Base-by-base conservation (phyloP, 306 rosid genomes). In the Vicia sativa region DNA sequence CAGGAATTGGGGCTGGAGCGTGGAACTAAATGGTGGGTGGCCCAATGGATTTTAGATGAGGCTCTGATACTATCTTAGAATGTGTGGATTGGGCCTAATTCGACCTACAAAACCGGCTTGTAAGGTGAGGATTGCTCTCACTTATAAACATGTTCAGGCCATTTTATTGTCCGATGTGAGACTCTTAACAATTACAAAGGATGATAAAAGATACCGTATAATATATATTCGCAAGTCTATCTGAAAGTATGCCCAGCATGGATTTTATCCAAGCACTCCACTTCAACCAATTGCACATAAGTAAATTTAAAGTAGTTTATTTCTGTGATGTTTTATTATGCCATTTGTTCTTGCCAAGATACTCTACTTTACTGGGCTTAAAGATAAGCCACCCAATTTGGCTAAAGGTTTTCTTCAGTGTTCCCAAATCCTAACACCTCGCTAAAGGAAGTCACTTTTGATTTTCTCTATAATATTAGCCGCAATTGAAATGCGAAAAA, bases 281-380 rank as follows among this genome's bases (percentile, higher is more conserved):
- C 44, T 72, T 50, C 45, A 53, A 55, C 26, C 50, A 29, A 31
- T 15, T 16, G 19, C 49, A 34, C 59, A 23, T 5, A 55, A 41
- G 26, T 64, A 65, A 16, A 29, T 43, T 64, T 13, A 10, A 13
- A 42, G 72, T 28, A 5, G 38, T 41, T 28, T 37, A 12, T 43
- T 63, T 25, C 29, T 13, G 11, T 13, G 23, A 62, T 11, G 35
- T 63, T 50, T 4, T 31, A 42, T 7, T 31, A 18, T 23, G 14
- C 61, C 45, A 53, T 21, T 54, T 35, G 38, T 28, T 35, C 60
- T 73, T 52, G 65, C 71, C 54, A 38, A 50, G 48, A 59, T 12
- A 45, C 37, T 26, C 43, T 62, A 61, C 46, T 61, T 50, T 50
- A 7, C 15, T 62, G 53, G n/a, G 31, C 54, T 49, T 50, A 7